phyloP scores from a whole-genome alignment of 768 basidiomycete genomes.

The Imleria badia region DNA sequence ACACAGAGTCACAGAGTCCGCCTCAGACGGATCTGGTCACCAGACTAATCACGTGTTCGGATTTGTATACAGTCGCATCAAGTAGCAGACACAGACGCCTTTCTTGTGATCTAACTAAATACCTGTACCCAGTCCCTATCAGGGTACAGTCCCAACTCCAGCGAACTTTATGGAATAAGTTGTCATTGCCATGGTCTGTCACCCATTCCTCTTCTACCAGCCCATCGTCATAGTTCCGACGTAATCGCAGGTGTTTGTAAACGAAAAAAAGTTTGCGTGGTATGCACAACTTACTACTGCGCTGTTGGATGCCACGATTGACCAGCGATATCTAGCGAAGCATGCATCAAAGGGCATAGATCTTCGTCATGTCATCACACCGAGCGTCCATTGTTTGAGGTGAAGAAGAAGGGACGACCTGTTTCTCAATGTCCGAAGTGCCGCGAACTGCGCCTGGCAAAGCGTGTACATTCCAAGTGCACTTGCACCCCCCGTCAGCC shows the following conservation, averaged over 20 bases:
- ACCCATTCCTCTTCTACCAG: not conserved
- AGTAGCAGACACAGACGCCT: not conserved
- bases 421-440: slow-evolving; percentile 88
- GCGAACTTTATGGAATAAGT: slow-evolving; percentile 14
- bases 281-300: slow-evolving; percentile 30
- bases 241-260: slow-evolving; percentile 61
- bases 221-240: not conserved
- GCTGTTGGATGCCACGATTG: slow-evolving; percentile 6
- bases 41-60: not conserved
- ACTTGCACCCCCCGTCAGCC: slow-evolving; percentile 54
- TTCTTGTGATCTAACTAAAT: not conserved
- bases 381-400: slow-evolving; percentile 87
- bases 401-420: slow-evolving; percentile 92
- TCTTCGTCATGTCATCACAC: slow-evolving; percentile 86
- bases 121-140: not conserved
- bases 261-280: slow-evolving; percentile 77
- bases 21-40: too few species aligned
- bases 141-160: not conserved
- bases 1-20: too few species aligned
- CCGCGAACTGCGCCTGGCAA: slow-evolving; percentile 76
- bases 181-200: slow-evolving; percentile 22
- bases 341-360: slow-evolving; percentile 93
- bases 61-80: too few species aligned
- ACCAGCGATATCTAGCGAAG: slow-evolving; percentile 53
- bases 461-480: slow-evolving; percentile 81